Percentiles rank a stretch among this genome's conserved stretches.
Conservation (phyloP, 495 filamentous ascomycete genomes). For the Schizothecium vesticola region DNA sequence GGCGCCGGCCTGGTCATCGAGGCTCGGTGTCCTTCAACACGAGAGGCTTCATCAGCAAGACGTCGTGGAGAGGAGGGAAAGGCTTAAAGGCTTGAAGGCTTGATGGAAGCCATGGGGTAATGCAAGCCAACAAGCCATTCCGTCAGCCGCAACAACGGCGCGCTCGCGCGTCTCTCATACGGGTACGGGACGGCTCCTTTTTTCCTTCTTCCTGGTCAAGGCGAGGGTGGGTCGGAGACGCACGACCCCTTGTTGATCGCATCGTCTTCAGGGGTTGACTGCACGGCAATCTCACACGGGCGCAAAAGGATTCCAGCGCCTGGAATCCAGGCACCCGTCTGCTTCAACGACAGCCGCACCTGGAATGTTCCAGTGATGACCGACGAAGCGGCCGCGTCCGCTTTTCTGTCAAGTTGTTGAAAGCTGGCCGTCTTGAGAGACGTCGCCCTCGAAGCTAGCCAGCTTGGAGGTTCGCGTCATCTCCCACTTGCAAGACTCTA, state of each 20-base stretch:
- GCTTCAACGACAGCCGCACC: not conserved
- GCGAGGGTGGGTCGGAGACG: not conserved
- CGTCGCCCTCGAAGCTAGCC: too few species aligned
- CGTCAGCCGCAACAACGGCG: not conserved
- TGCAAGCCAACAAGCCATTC: constrained; percentile 12
- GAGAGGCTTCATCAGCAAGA: not conserved
- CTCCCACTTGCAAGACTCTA: not conserved
- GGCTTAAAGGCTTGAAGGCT: not conserved
- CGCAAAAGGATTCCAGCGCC: not conserved
- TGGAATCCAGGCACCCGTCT: not conserved
- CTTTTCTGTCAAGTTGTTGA: not conserved
- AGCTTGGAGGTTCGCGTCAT: not conserved
- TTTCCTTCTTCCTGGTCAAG: not conserved
- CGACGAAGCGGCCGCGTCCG: not conserved
- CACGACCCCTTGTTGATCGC: not conserved
- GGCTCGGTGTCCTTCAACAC: not conserved
- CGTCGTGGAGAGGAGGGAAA: not conserved
- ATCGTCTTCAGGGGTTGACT: not conserved
- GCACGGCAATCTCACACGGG: not conserved
- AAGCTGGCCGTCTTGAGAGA: too few species aligned
- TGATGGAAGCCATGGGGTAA: constrained; percentile 8
- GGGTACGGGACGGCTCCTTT: not conserved
- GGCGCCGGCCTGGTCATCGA: constrained; percentile 17
- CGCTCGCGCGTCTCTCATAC: not conserved
- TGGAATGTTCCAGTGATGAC: not conserved